These are phyloP conservation scores for Inga laurina DNA, from an alignment of 306 rosid genomes.

Conservation along the genomic window DNA sequence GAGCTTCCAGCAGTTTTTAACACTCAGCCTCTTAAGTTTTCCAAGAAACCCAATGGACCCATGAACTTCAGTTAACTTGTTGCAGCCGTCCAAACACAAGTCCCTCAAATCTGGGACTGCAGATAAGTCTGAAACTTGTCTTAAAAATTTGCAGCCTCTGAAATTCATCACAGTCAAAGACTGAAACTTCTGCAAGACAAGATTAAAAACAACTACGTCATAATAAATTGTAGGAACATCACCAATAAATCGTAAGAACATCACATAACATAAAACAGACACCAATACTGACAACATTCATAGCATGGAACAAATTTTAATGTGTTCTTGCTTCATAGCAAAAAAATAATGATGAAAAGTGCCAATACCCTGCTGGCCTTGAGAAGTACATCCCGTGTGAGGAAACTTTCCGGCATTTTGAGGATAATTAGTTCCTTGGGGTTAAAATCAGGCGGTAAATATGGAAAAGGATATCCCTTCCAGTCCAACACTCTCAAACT, in stretches of 20 bases:
- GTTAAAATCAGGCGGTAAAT: not conserved
- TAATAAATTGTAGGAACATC: not conserved
- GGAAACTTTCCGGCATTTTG: not conserved
- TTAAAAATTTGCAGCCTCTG: not conserved
- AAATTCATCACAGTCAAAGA: not conserved
- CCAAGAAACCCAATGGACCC: slow-evolving; percentile 1
- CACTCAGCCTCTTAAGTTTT: slow-evolving; percentile 1
- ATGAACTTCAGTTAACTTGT: not conserved
- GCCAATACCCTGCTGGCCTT: not conserved
- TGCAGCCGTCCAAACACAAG: not conserved
- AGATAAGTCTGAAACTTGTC: not conserved
- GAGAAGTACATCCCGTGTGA: not conserved
- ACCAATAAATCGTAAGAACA: not conserved
- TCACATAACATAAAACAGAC: not conserved
- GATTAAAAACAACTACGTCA: not conserved
- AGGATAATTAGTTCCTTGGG: not conserved
- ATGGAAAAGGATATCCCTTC: not conserved
- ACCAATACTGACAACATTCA: not conserved
- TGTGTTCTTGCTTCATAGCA: not conserved
- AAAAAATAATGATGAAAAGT: not conserved
- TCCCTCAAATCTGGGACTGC: not conserved
- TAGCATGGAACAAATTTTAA: not conserved
- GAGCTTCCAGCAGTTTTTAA: not conserved
- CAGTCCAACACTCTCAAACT: slow-evolving; percentile 5
- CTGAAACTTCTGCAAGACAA: not conserved